These are phyloP conservation scores for Trypanosoma lewisi DNA, from an alignment of 208 protist genomes.

Conservation along the genomic window DNA sequence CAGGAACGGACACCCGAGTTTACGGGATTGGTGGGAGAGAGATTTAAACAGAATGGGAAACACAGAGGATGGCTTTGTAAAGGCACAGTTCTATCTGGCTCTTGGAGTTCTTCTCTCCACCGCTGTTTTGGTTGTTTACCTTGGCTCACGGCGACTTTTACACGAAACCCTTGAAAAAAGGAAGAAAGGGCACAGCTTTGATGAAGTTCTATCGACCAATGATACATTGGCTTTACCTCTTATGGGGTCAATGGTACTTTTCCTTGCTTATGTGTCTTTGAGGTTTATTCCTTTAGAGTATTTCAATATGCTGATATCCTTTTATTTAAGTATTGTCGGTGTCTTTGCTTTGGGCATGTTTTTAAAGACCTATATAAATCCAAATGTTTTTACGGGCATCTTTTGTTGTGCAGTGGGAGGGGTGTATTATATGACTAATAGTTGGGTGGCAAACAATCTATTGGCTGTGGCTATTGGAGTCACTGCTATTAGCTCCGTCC, in stretches of 20 bases:
- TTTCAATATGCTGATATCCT: constrained; percentile 65
- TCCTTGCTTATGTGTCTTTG: constrained; percentile 71
- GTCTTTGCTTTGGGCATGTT: constrained; percentile 69
- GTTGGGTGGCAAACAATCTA: constrained; percentile 95
- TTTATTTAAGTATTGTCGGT: constrained; percentile 69
- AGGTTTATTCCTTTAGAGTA: constrained; percentile 79
- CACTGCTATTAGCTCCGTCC: constrained; percentile 51
- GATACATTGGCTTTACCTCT: constrained; percentile 76
- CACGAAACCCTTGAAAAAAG: constrained; percentile 17
- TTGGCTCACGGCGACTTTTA: constrained; percentile 46
- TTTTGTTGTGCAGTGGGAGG: constrained; percentile 52
- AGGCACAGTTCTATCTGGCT: constrained; percentile 54
- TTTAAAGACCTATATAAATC: constrained; percentile 46
- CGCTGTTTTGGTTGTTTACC: constrained; percentile 45
- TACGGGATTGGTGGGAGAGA: not conserved
- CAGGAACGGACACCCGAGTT: not conserved
- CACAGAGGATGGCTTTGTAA: constrained; percentile 8
- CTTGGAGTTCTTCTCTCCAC: constrained; percentile 40
- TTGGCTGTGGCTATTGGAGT: constrained; percentile 92
- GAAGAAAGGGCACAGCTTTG: constrained; percentile 28
- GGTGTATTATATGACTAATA: constrained; percentile 70
- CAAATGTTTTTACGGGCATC: constrained; percentile 63
- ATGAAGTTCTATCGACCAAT: constrained; percentile 37
- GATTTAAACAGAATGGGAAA: constrained; percentile 4
- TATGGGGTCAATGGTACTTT: constrained; percentile 76